Base-by-base conservation (phyloP, 345 rosid genomes). In the Lenwebbia sp. region DNA sequence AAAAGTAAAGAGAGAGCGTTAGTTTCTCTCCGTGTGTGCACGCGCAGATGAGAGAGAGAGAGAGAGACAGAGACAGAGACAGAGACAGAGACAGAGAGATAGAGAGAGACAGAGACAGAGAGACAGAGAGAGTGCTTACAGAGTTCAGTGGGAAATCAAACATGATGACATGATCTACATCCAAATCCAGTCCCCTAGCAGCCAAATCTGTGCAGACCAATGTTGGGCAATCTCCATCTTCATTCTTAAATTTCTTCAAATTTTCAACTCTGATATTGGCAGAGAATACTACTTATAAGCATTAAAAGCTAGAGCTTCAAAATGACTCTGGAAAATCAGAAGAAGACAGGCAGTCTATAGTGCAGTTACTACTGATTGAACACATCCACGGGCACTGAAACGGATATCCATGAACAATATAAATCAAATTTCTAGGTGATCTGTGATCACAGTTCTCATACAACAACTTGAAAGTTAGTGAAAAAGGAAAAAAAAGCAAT, bases 201-300 rank as follows among this genome's bases (percentile, higher is more conserved):
- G 98, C 99, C 94, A 97, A 90, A 93, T 95, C 99, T 1, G 99
- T 95, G 88, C 98, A 97, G 87, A 95, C 99, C 86, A 96, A 92
- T 25, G 99, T 96, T 47, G 99, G 99, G 89, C 95, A 93, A 88
- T 95, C 98, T 90, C 95, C 98, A 86, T 93, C 95, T 60, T 97
- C 98, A 33, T 91, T 96, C 90, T 93, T 97, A 87, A 97, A 97
- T 92, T 95, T 96, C 84, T 94, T 92, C 70, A 96, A 94, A 90
- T 95, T 97, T 90, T 95, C 93, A 87, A 95, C 96, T 92, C 99
- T 95, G 91, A 49, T 47, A 83, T 51, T 26, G 47, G 44, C 44
- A 83, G 44, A 30, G 86, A 54, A 37, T 41, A 88, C 51, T 26
- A 76, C 54, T 52, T 56, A 57, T 70, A 21, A 0, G 65, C 82